These are phyloP conservation scores for Asterella californica DNA, from an alignment of 225 moss, liverwort and hornwort species.

Conservation along the genomic window DNA sequence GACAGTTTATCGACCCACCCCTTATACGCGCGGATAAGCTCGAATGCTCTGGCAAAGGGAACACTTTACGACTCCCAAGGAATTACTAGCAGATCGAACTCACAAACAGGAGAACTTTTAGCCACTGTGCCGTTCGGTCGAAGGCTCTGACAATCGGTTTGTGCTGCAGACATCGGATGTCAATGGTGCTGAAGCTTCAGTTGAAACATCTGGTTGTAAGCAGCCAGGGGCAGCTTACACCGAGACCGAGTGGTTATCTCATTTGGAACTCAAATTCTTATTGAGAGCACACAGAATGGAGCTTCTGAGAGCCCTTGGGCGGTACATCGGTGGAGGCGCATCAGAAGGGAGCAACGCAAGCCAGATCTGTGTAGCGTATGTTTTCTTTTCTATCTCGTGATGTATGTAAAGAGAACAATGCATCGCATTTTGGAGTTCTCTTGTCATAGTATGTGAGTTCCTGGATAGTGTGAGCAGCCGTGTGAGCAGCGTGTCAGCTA, in stretches of 20 bases:
- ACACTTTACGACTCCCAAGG: neutral
- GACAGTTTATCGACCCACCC: neutral
- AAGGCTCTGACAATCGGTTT: neutral
- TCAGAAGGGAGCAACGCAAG: conserved; percentile 33
- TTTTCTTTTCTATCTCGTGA: neutral
- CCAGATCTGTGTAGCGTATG: conserved; percentile 36
- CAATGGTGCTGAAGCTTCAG: conserved; percentile 12
- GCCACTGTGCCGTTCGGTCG: neutral
- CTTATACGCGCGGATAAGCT: neutral
- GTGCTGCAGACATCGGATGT: conserved; percentile 17
- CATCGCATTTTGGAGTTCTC: neutral
- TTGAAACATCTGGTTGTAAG: conserved; percentile 18
- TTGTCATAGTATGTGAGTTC: neutral
- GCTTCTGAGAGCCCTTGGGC: conserved; percentile 39
- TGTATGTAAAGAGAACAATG: neutral
- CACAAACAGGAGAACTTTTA: neutral
- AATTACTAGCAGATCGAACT: neutral
- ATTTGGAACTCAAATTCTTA: conserved; percentile 56
- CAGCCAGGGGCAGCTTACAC: conserved; percentile 30
- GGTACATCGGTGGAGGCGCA: conserved; percentile 38
- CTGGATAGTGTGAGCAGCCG: neutral
- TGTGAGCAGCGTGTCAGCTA: too few species aligned
- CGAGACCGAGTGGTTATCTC: conserved; percentile 51
- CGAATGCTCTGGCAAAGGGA: neutral
- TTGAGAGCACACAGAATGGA: conserved; percentile 56